Conservation (phyloP, 2,329 filamentous ascomycete species). For the Aureobasidium namibiae region DNA sequence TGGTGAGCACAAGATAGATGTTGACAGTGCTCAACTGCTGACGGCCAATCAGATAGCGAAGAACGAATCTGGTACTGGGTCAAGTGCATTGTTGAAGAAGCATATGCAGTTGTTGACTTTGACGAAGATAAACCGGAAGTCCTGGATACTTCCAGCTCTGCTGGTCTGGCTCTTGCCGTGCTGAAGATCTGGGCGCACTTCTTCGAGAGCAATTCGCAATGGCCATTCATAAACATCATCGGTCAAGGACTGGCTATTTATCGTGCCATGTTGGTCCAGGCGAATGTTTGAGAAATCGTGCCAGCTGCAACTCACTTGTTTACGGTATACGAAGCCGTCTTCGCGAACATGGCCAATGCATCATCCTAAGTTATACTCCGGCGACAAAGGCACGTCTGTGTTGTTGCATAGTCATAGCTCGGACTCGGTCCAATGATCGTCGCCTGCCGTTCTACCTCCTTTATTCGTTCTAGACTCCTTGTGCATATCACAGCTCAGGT, state of each 20-base stretch:
- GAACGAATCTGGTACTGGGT: constrained; percentile 29
- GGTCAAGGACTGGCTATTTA: constrained; percentile 17
- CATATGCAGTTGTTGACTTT: constrained; percentile 27
- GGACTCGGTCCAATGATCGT: not conserved
- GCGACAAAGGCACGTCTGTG: not conserved
- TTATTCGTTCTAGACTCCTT: too few species aligned
- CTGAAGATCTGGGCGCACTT: constrained; percentile 35
- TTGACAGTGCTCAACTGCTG: constrained; percentile 26
- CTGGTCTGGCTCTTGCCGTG: constrained; percentile 32
- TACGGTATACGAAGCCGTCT: not conserved
- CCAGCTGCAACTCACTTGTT: not conserved
- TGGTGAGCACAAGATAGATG: not conserved
- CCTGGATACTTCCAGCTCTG: constrained; percentile 24
- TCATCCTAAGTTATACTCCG: not conserved
- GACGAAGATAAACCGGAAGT: constrained; percentile 20
- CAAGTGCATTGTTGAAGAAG: constrained; percentile 35
- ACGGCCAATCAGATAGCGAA: constrained; percentile 30
- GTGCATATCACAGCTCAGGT: too few species aligned
- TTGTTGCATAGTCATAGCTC: fast-evolving
- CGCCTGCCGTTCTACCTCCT: not conserved
- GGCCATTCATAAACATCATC: constrained; percentile 36
- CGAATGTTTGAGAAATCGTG: not conserved
- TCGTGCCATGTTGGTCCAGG: not conserved
- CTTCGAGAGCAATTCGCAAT: constrained; percentile 35
- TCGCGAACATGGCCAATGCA: not conserved